Conservation (phyloP, 768 basidiomycete species). For the Cystobasidium tubakii region DNA sequence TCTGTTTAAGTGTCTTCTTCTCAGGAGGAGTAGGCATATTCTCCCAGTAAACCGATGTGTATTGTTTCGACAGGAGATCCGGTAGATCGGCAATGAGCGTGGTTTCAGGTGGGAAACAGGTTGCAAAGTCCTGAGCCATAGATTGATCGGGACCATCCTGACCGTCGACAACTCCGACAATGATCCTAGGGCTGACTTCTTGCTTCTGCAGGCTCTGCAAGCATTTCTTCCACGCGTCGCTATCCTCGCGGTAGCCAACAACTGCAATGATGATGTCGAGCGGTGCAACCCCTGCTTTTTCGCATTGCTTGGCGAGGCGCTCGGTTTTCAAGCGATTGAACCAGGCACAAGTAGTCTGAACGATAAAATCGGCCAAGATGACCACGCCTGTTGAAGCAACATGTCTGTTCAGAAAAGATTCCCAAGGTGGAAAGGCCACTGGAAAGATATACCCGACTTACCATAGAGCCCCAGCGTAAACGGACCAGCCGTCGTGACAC, state of each 20-base stretch:
- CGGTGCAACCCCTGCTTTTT: not conserved
- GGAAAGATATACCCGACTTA: too few relatives aligned
- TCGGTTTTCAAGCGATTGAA: not conserved
- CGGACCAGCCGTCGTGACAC: not conserved
- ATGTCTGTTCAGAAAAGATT: too few relatives aligned
- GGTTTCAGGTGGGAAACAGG: not conserved
- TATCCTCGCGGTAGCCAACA: conserved; percentile 17
- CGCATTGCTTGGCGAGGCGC: not conserved
- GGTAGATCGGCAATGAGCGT: not conserved
- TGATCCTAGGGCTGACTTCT: not conserved
- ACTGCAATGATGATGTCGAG: conserved; percentile 9
- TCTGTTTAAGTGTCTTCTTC: not conserved
- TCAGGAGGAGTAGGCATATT: not conserved
- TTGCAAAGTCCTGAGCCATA: conserved; percentile 6
- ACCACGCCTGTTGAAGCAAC: not conserved
- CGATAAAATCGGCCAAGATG: not conserved
- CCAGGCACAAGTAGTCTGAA: not conserved
- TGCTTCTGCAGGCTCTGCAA: conserved; percentile 7
- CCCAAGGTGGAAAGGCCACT: too few relatives aligned
- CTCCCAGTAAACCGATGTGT: not conserved
- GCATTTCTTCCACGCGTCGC: conserved; percentile 8
- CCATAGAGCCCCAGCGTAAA: not conserved
- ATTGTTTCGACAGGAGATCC: not conserved
- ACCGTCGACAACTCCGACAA: conserved; percentile 17
- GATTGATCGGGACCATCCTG: conserved; percentile 8